Evolutionary conservation across 352 stramenopile species (phyloP).

Genomic region (Pythium folliculosum): DNA sequence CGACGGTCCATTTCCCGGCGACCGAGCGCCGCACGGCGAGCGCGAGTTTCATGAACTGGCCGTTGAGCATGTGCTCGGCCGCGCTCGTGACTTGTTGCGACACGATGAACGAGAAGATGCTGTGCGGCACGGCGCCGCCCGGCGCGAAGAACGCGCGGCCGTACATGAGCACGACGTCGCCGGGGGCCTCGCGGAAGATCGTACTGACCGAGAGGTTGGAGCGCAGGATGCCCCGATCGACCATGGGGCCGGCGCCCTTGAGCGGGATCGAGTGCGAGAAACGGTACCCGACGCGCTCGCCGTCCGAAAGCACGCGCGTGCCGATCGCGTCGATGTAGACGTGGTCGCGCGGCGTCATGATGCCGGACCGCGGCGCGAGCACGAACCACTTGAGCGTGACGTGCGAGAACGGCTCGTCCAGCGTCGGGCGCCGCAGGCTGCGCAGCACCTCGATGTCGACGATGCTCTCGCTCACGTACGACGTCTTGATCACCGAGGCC

Average conservation of each 20-base stretch:
- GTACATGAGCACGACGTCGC: slow-evolving; percentile 39
- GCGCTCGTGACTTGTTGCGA: background rate
- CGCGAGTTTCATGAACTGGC: slow-evolving; percentile 17
- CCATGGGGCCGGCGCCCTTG: slow-evolving; percentile 4
- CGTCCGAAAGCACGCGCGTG: slow-evolving; percentile 26
- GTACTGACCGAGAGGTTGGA: slow-evolving; percentile 40
- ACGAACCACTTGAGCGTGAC: slow-evolving; percentile 29
- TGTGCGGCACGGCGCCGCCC: slow-evolving; percentile 33
- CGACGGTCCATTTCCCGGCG: slow-evolving; percentile 2
- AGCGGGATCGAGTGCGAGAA: slow-evolving; percentile 47
- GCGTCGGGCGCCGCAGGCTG: slow-evolving; percentile 35
- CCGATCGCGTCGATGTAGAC: slow-evolving; percentile 54
- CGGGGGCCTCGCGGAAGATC: slow-evolving; percentile 37
- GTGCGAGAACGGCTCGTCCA: slow-evolving; percentile 34
- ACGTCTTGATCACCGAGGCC: slow-evolving; percentile 11
- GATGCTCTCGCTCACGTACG: slow-evolving; percentile 38
- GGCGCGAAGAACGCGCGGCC: slow-evolving; percentile 38
- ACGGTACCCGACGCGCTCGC: slow-evolving; percentile 52
- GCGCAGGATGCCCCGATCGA: slow-evolving; percentile 23
- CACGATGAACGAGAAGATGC: slow-evolving; percentile 16
- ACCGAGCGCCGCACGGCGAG: slow-evolving; percentile 4
- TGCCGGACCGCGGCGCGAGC: slow-evolving; percentile 35
- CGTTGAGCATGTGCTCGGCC: slow-evolving; percentile 5
- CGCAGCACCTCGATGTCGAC: slow-evolving; percentile 42
- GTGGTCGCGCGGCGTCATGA: slow-evolving; percentile 36